Evolutionary conservation across 371 early-diverging fungal genomes (phyloP).

Genomic region (Choanephora cucurbitarum): DNA sequence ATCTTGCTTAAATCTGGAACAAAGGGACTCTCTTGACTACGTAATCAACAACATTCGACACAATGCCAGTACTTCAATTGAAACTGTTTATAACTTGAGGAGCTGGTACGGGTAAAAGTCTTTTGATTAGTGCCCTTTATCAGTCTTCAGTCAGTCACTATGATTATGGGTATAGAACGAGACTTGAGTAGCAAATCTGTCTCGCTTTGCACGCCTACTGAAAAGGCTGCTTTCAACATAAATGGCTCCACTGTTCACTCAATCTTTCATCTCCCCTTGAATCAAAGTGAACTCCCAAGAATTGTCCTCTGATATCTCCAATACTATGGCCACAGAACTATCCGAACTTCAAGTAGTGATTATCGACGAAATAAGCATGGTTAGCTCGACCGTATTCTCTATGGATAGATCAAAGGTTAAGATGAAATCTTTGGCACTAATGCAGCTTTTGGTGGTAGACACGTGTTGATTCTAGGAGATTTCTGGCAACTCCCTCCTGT

Average conservation of each 20-base stretch:
- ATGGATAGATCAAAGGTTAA: no score
- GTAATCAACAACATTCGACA: background rate
- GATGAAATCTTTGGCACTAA: no score
- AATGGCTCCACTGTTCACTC: background rate
- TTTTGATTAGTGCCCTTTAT: constrained; percentile 7
- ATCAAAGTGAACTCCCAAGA: no score
- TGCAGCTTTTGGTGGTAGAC: no score
- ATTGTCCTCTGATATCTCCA: no score
- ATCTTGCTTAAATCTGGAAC: background rate
- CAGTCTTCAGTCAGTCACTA: constrained; percentile 1
- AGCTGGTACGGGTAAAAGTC: constrained; percentile 14
- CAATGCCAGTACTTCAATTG: background rate
- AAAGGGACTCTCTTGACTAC: background rate
- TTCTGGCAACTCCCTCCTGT: no score
- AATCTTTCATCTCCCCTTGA: no score
- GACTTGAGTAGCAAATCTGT: constrained; percentile 6
- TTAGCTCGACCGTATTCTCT: no score
- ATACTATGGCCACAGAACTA: no score
- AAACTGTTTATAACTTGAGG: constrained; percentile 7
- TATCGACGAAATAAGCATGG: no score
- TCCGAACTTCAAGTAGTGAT: no score
- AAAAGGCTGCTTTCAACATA: constrained; percentile 14
- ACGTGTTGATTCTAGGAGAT: no score
- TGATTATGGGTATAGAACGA: background rate
- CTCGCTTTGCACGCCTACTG: constrained; percentile 7